These are phyloP conservation scores for Heterobasidion occidentale DNA, from an alignment of 1,284 basidiomycete species.

Conservation along the genomic window DNA sequence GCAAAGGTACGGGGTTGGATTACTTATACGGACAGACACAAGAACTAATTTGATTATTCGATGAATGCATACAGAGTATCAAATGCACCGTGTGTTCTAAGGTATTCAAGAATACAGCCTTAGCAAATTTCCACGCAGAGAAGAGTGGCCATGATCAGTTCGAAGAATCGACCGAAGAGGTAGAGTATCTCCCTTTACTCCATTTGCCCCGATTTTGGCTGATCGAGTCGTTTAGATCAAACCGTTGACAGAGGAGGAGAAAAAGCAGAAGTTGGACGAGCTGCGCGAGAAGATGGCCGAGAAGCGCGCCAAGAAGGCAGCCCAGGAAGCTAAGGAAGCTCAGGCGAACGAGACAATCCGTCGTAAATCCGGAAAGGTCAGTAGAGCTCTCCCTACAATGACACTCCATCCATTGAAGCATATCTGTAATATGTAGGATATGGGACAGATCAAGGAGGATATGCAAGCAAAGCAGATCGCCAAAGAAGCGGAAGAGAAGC, in stretches of 20 bases:
- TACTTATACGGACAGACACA: not conserved
- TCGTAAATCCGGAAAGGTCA: slow-evolving; percentile 78
- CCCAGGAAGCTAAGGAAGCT: slow-evolving; percentile 63
- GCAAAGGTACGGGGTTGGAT: slow-evolving; percentile 43
- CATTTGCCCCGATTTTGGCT: not conserved
- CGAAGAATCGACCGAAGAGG: slow-evolving; percentile 93
- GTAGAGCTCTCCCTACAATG: slow-evolving; percentile 7
- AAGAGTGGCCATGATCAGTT: slow-evolving; percentile 93
- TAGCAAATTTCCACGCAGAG: slow-evolving; percentile 93
- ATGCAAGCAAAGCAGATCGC: slow-evolving; percentile 70
- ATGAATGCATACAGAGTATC: slow-evolving; percentile 47
- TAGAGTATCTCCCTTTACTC: slow-evolving; percentile 20
- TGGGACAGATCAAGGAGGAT: slow-evolving; percentile 69
- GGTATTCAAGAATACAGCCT: slow-evolving; percentile 79
- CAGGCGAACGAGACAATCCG: slow-evolving; percentile 77
- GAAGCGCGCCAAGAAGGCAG: slow-evolving; percentile 66
- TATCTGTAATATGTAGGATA: slow-evolving; percentile 39
- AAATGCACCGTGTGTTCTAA: slow-evolving; percentile 81
- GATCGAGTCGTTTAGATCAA: slow-evolving; percentile 51
- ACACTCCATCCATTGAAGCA: slow-evolving; percentile 1
- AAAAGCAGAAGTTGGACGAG: slow-evolving; percentile 75
- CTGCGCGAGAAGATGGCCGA: slow-evolving; percentile 69
- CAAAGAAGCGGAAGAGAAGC: slow-evolving; percentile 75
- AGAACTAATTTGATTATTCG: not conserved
- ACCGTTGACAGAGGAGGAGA: slow-evolving; percentile 94